A percentile compares a stretch with the other conserved stretches of the same genome.
These are phyloP conservation scores for Kurtzmaniella natalensis DNA, from an alignment of 1,139 yeast species.

Conservation along the genomic window DNA sequence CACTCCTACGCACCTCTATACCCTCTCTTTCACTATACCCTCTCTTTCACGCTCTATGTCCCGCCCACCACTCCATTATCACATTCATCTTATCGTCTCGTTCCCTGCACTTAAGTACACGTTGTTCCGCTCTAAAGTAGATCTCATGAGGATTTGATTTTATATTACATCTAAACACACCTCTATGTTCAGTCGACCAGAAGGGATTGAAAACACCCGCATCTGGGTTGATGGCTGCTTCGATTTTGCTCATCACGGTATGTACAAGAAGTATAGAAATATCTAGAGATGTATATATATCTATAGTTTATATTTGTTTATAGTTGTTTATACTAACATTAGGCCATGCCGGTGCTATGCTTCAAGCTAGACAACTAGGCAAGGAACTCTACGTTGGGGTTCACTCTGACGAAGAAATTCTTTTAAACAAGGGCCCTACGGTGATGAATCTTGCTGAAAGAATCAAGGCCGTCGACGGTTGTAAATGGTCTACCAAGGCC, in stretches of 20 bases:
- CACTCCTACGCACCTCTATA: too few species aligned
- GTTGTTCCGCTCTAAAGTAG: too few species aligned
- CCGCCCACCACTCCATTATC: too few species aligned
- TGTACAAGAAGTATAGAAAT: too few species aligned
- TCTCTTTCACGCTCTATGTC: too few species aligned
- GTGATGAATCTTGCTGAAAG: constrained; percentile 86
- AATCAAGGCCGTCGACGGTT: constrained; percentile 76
- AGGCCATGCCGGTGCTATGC: constrained; percentile 93
- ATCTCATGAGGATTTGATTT: too few species aligned
- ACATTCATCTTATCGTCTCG: too few species aligned
- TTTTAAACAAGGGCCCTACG: constrained; percentile 82
- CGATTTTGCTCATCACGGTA: constrained; percentile 95
- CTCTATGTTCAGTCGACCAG: constrained; percentile 39
- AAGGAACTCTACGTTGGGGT: constrained; percentile 78
- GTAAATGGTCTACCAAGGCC: constrained; percentile 81
- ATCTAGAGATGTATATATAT: too few species aligned
- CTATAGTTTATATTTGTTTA: too few species aligned
- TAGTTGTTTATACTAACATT: constrained; percentile 11
- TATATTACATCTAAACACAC: too few species aligned
- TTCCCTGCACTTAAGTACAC: neutral
- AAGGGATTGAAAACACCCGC: constrained; percentile 38
- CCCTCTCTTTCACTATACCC: too few species aligned
- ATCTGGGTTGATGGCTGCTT: constrained; percentile 98
- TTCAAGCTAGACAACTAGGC: constrained; percentile 84
- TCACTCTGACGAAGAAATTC: constrained; percentile 86